Conservation (phyloP, 768 basidiomycete species). For the Phaeotremella skinneri region DNA sequence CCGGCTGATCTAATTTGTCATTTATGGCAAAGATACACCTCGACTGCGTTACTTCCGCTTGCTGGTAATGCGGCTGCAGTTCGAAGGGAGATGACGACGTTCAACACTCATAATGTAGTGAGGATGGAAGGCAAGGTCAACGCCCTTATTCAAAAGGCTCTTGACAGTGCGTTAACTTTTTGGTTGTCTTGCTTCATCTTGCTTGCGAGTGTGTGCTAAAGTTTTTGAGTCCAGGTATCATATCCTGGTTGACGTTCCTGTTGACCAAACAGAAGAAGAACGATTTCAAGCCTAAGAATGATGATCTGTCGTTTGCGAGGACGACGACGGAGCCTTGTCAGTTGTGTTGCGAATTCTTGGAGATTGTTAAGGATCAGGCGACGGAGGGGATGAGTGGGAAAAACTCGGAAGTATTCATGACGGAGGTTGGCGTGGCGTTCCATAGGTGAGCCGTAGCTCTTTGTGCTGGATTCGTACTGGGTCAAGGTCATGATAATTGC, state of each 20-base stretch:
- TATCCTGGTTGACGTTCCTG: constrained; percentile 70
- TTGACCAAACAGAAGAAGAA: constrained; percentile 90
- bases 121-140: constrained; percentile 82
- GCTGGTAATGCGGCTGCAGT: constrained; percentile 73
- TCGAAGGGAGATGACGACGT: constrained; percentile 86
- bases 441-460: constrained; percentile 61
- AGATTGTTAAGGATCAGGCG: constrained; percentile 73
- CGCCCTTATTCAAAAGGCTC: constrained; percentile 70
- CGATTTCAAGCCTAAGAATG: constrained; percentile 95
- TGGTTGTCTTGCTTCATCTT: too few relatives aligned
- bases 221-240: constrained; percentile 57
- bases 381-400: constrained; percentile 80
- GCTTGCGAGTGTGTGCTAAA: neutral
- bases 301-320: constrained; percentile 88
- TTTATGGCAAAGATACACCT: constrained; percentile 95
- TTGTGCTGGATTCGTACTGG: neutral
- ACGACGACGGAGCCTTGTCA: constrained; percentile 92
- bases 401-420: constrained; percentile 86
- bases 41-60: constrained; percentile 82
- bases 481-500: neutral
- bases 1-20: constrained; percentile 84
- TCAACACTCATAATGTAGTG: constrained; percentile 82
- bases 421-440: constrained; percentile 90
- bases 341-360: constrained; percentile 77
- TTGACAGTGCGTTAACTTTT: constrained; percentile 62